Conservation (phyloP, 345 rosid species). For the Populus euphratica region DNA sequence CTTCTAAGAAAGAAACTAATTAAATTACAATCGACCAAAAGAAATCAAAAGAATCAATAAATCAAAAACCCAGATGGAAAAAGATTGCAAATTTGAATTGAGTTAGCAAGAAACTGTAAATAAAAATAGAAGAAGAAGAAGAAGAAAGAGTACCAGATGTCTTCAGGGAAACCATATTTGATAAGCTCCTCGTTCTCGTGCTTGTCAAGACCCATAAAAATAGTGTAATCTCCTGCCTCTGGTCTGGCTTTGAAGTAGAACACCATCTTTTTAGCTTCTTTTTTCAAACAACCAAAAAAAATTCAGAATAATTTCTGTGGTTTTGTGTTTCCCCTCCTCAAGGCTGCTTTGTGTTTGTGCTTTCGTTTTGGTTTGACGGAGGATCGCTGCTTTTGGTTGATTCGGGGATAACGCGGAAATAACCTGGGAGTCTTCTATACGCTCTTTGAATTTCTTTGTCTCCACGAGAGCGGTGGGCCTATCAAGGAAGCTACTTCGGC, state of each 20-base stretch:
- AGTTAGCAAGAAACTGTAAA: background rate
- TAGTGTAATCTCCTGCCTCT: slow-evolving; percentile 94
- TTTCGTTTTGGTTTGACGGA: background rate
- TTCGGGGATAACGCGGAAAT: background rate
- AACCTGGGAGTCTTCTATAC: background rate
- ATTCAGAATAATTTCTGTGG: background rate
- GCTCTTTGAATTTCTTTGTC: background rate
- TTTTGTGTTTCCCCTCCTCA: no score
- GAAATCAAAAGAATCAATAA: background rate
- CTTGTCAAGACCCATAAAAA: slow-evolving; percentile 99
- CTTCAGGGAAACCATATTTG: slow-evolving; percentile 96
- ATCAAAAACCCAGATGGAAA: background rate
- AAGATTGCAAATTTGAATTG: background rate
- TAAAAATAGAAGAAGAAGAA: background rate
- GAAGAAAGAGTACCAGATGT: slow-evolving; percentile 57
- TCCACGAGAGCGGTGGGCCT: background rate
- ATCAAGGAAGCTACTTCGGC: background rate
- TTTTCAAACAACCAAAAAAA: background rate
- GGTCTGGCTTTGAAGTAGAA: slow-evolving; percentile 95
- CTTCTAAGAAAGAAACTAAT: background rate
- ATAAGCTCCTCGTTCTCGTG: slow-evolving; percentile 98
- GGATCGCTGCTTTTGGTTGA: background rate
- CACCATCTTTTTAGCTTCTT: background rate
- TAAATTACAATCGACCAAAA: background rate
- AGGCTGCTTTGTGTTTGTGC: background rate